Evolutionary conservation across 208 protist species (phyloP).

Genomic region (Trypanosoma vivax): DNA sequence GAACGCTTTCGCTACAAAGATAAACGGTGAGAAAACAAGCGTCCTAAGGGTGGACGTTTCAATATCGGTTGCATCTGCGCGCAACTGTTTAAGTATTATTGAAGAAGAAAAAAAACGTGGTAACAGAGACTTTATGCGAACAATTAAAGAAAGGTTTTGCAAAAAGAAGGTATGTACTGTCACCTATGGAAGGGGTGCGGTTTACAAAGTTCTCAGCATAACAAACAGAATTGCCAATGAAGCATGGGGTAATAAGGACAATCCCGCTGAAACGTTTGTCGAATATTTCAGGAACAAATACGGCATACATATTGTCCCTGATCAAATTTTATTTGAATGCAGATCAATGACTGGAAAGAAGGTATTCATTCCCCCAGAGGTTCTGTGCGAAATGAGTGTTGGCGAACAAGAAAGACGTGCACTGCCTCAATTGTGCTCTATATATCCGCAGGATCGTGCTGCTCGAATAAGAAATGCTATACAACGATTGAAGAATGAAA

Average conservation of each 20-base stretch:
- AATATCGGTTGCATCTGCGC: conserved; percentile 1
- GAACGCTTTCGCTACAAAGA: conserved; percentile 1
- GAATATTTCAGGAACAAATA: conserved; percentile 10
- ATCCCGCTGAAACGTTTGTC: conserved; percentile 14
- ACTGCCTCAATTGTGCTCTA: conserved; percentile 47
- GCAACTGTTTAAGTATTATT: conserved; percentile 1
- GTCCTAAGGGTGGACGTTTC: conserved; percentile 3
- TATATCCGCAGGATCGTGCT: conserved; percentile 42
- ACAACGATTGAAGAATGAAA: conserved; percentile 9
- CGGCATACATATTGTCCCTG: background rate
- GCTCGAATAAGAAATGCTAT: conserved; percentile 16
- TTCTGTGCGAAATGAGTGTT: conserved; percentile 29
- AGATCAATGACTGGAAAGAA: background rate
- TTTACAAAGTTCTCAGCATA: conserved; percentile 6
- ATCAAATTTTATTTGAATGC: conserved; percentile 7
- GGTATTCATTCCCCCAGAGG: conserved; percentile 25
- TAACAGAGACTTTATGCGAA: background rate
- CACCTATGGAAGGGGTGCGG: background rate
- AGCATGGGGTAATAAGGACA: background rate
- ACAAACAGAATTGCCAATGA: conserved; percentile 5
- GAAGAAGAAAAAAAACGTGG: conserved; percentile 4
- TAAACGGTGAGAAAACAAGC: conserved; percentile 1
- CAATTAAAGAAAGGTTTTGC: background rate
- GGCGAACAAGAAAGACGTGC: conserved; percentile 16
- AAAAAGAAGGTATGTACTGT: conserved; percentile 10